A percentile compares a stretch with the other conserved stretches of the same genome.
Conservation (phyloP, 257 asterid species). For the Cynanchum wilfordii region DNA sequence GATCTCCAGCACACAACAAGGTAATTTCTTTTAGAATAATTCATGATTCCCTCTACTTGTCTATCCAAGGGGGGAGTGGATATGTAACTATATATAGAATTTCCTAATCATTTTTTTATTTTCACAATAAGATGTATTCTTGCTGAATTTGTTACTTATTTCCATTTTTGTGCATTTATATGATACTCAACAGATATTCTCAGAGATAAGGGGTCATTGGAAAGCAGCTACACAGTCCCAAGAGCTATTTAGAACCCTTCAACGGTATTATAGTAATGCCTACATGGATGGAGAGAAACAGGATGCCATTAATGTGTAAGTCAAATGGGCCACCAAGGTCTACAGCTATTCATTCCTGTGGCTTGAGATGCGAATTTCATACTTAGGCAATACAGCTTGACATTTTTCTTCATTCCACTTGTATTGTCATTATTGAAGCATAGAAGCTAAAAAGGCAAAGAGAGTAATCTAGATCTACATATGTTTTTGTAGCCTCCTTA, state of each 20-base stretch:
- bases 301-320: slow-evolving; percentile 88
- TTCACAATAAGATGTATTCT: background rate
- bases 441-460: background rate
- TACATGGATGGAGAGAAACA: slow-evolving; percentile 95
- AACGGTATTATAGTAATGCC: slow-evolving; percentile 78
- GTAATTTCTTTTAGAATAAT: slow-evolving; percentile 27
- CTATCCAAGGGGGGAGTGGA: background rate
- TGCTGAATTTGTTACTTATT: slow-evolving; percentile 7
- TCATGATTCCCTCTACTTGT: background rate
- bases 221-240: slow-evolving; percentile 90
- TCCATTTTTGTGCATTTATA: slow-evolving; percentile 11
- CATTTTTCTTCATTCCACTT: background rate
- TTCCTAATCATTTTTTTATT: background rate
- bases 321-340: slow-evolving; percentile 10
- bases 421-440: background rate
- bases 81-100: background rate
- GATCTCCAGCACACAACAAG: slow-evolving; percentile 98
- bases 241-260: slow-evolving; percentile 72
- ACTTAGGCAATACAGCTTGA: background rate
- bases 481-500: background rate
- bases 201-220: slow-evolving; percentile 95
- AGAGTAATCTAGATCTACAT: background rate
- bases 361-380: background rate
- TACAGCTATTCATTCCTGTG: background rate
- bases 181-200: slow-evolving; percentile 57